Conservation (phyloP, 2,329 filamentous ascomycete genomes). For the Incumbomyces delicatus region DNA sequence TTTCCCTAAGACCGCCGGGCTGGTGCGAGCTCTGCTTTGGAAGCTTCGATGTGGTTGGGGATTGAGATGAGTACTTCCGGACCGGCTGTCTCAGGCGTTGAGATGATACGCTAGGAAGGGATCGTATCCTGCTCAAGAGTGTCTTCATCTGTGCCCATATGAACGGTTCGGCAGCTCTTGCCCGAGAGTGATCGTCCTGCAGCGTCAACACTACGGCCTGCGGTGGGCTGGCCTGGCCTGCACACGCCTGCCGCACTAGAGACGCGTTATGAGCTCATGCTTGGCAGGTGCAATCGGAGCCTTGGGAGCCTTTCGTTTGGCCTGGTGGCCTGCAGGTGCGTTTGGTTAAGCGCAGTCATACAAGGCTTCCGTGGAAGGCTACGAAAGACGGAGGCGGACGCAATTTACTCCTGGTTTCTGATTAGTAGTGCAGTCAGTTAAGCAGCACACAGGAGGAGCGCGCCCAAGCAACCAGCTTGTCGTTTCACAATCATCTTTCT, state of each 20-base stretch:
- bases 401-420: too few species aligned
- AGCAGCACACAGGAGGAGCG: background rate
- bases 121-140: background rate
- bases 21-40: conserved; percentile 10
- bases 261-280: too few species aligned
- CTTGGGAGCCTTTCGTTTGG: background rate
- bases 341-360: background rate
- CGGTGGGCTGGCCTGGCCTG: too few species aligned
- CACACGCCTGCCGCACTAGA: too few species aligned
- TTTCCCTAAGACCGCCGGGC: conserved; percentile 13
- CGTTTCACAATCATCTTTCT: background rate
- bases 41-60: conserved; percentile 1
- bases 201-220: too few species aligned
- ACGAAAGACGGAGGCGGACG: too few species aligned
- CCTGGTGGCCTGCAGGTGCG: background rate
- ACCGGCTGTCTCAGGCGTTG: background rate
- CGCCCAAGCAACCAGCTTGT: conserved; percentile 1
- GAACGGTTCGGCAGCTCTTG: background rate
- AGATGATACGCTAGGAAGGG: background rate
- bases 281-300: too few species aligned
- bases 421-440: too few species aligned
- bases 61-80: conserved; percentile 1
- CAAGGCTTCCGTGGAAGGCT: too few species aligned
- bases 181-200: too few species aligned
- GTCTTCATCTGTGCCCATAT: background rate